Evolutionary conservation across 805 yeast species (phyloP), one percentile per base, ranked within the genome.

Genomic region (Lachancea fermentati): DNA sequence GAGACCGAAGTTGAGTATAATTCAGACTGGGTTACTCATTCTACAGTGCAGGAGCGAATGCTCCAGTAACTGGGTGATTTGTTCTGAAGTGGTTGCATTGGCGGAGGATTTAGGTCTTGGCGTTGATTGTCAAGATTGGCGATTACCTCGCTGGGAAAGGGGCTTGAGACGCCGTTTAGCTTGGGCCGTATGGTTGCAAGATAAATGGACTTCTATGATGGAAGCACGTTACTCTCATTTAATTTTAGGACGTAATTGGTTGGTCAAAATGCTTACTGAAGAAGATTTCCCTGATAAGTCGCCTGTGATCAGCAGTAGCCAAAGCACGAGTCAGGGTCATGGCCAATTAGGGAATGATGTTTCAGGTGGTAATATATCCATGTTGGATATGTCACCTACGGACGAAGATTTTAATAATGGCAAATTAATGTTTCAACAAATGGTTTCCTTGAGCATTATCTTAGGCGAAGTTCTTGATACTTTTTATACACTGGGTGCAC

Each of bases 181-280:
- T 1, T 91, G 98, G 97, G 97, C 97, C 0, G 93, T 88, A 1
- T 91, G 78, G 70, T 69, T 84, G 37, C 95, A 88, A 60, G 96
- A 88, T 55, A 87, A 89, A 57, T 91, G 97, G 97, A 72, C 82
- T 7, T 69, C 95, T 1, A 64, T 89, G 36, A 76, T 79, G 39
- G 94, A 86, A 54, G 78, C 89, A 0, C 69, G 96, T 32, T 95
- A 96, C 2, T 81, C 95, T 0, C 95, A 87, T 60, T 72, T 83
- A 26, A 75, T 79, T 15, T 69, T 77, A 41, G 81, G 79, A 2
- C 65, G 72, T 41, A 85, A 87, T 57, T 91, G 97, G 97, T 68
- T 81, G 30, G 93, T 89, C 3, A 69, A 73, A 34, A 69, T 76
- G 30, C 71, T 89, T 16, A 65, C 76, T 0, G 80, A 78, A 52